A percentile compares a stretch with the other conserved stretches of the same genome.
Conservation (phyloP, 2,329 filamentous ascomycete species). For the Phyllosticta paracitricarpa region DNA sequence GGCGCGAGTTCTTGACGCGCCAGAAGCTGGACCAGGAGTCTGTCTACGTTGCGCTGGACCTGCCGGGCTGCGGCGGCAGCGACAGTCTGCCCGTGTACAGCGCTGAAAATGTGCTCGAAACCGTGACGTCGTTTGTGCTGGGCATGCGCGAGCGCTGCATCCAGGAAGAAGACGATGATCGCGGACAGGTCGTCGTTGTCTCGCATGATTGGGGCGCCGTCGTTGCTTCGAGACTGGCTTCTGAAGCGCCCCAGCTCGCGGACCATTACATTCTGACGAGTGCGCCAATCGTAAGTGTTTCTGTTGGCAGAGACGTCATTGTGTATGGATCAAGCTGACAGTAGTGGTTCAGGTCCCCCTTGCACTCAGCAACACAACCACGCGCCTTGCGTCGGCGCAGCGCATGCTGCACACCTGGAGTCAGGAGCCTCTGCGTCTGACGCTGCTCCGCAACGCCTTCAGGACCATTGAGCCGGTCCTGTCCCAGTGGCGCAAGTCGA, state of each 20-base stretch:
- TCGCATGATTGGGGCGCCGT: constrained; percentile 48
- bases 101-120: constrained; percentile 42
- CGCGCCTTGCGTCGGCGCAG: constrained; percentile 31
- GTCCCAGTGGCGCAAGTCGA: constrained; percentile 39
- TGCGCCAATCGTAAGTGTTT: constrained; percentile 39
- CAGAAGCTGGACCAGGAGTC: constrained; percentile 20
- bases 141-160: constrained; percentile 33
- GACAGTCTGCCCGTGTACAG: constrained; percentile 42
- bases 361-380: constrained; percentile 2
- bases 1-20: constrained; percentile 37
- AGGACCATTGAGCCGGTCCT: constrained; percentile 37
- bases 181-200: constrained; percentile 34
- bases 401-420: constrained; percentile 43
- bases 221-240: constrained; percentile 45
- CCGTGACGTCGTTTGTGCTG: constrained; percentile 43
- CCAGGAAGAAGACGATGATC: constrained; percentile 9
- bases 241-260: constrained; percentile 46
- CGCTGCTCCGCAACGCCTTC: constrained; percentile 35
- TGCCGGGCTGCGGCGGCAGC: constrained; percentile 51
- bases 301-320: background rate
- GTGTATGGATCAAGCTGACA: background rate
- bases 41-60: constrained; percentile 44
- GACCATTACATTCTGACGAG: constrained; percentile 47
- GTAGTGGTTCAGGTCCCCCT: background rate
- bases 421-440: constrained; percentile 34